Evolutionary conservation across 306 rosid species (phyloP), one percentile per base, ranked within the genome.

Genomic region (Abrus precatorius): DNA sequence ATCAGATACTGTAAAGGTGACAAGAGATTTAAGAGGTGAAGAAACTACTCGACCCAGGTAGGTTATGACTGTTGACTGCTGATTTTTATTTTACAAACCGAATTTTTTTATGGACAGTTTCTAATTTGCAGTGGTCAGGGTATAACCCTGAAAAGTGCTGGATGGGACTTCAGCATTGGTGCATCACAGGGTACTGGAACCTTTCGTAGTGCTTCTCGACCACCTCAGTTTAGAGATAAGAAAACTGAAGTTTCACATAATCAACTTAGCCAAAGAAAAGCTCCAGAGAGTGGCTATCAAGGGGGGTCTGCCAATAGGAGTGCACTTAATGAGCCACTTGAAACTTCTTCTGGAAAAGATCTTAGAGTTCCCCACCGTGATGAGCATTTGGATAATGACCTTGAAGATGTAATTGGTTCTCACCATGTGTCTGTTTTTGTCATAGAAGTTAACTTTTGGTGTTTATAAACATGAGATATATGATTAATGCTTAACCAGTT

Each of bases 101-200:
- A 74, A 72, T 72, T 45, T 67, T 20, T 78, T 80, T 82, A 81
- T 74, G 44, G 55, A 78, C 76, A 48, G 45, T 56, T 79, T 81
- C 72, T 76, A 30, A 80, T 86, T 84, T 90, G 86, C 93, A 93
- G 99, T 78, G 88, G 89, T 82, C 98, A 87, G 90, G 94, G 85
- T 84, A 90, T 83, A 88, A 83, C 87, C 72, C 44, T 68, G 55
- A 96, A 86, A 89, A 90, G 90, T 88, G 85, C 91, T 80, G 99
- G 93, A 84, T 96, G 99, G 99, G 99, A 96, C 93, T 96, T 96
- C 81, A 92, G 91, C 84, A 92, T 92, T 85, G 90, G 88, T 76
- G 97, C 91, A 43, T 84, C 97, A 81, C 92, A 92, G 81, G 89
- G 87, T 82, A 88, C 97, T 36, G 99, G 98, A 80, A 92, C 99